Percentiles rank a stretch among this genome's conserved stretches.
These are phyloP conservation scores for Phyllosticta citribraziliensis DNA, from an alignment of 2,329 filamentous ascomycete genomes.

Conservation along the genomic window DNA sequence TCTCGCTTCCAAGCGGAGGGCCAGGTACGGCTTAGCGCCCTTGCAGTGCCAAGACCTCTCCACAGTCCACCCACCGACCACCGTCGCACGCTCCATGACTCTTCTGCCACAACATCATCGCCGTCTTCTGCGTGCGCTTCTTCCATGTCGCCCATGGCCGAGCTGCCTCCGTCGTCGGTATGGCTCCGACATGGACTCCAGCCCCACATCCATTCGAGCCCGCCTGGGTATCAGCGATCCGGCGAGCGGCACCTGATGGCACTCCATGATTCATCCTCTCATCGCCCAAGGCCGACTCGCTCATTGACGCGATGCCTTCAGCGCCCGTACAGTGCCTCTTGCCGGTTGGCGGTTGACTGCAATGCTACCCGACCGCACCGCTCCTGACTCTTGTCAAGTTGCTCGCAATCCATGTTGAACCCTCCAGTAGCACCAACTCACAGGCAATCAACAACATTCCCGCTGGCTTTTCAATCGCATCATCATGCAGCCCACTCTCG, in stretches of 20 bases:
- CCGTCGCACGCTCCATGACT: background rate
- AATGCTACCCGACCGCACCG: background rate
- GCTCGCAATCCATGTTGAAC: background rate
- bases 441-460: background rate
- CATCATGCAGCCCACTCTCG: too few relatives aligned
- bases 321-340: background rate
- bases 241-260: background rate
- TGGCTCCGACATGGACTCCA: background rate
- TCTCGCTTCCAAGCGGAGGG: background rate
- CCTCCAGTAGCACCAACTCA: background rate
- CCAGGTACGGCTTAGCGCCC: background rate
- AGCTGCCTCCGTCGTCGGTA: too few relatives aligned
- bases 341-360: background rate
- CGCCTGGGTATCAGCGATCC: background rate
- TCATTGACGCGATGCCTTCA: background rate
- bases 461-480: background rate
- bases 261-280: background rate
- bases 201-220: background rate
- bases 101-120: background rate
- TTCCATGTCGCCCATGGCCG: too few relatives aligned
- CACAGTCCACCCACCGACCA: background rate
- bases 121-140: background rate
- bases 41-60: background rate
- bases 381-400: background rate
- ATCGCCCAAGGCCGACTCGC: background rate